phyloP scores from a whole-genome alignment of 2,329 filamentous ascomycete species.

The Akanthomyces muscarius region DNA sequence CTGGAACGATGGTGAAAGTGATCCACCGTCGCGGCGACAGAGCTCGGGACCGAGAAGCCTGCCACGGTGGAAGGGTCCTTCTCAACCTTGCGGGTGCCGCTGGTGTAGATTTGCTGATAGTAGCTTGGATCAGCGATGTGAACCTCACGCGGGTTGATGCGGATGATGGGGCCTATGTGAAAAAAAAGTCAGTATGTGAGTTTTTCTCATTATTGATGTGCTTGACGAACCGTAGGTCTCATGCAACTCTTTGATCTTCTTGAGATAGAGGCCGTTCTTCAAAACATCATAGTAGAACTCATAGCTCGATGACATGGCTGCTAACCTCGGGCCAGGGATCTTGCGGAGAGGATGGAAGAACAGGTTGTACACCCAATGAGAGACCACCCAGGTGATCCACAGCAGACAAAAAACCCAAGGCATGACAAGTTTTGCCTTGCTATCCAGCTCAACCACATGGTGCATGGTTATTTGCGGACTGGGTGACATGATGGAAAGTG shows the following conservation, averaged over 20 bases:
- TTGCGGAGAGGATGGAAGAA: background rate
- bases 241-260: background rate
- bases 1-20: background rate
- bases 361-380: background rate
- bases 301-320: background rate
- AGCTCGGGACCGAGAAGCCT: background rate
- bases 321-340: background rate
- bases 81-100: background rate
- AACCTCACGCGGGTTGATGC: conserved; percentile 32
- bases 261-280: background rate
- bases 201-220: background rate
- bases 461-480: too few relatives aligned
- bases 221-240: background rate
- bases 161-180: conserved; percentile 29
- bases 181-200: too few relatives aligned
- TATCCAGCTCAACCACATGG: too few relatives aligned
- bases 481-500: too few relatives aligned
- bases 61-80: background rate
- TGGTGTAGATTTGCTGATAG: conserved; percentile 21
- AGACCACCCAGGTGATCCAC: too few relatives aligned
- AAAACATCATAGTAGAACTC: background rate
- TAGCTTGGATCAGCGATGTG: conserved; percentile 28
- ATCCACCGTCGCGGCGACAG: background rate
- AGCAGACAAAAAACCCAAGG: too few relatives aligned
- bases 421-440: too few relatives aligned